Conservation (phyloP, 139 green algal species). For the Deuterostichococcus epilithicus region DNA sequence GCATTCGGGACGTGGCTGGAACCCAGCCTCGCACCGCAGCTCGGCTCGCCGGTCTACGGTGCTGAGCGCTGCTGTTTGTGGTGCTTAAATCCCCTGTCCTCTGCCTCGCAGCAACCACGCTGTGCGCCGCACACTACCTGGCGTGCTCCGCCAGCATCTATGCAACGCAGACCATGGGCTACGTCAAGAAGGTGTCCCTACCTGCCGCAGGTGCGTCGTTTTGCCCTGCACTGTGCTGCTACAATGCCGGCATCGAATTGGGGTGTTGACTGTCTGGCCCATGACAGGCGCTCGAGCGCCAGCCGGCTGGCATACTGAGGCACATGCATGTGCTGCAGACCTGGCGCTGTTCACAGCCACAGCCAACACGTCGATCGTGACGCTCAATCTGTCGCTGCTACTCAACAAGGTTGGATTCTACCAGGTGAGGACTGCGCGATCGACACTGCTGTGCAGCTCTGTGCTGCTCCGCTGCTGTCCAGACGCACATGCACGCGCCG, state of each 20-base stretch:
- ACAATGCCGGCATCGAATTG: background rate
- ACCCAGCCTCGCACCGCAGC: no score
- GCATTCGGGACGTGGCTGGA: no score
- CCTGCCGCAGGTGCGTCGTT: constrained; percentile 12
- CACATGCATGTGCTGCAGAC: constrained; percentile 24
- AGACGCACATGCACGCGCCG: background rate
- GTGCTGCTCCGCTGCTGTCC: background rate
- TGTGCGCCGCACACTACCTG: constrained; percentile 61
- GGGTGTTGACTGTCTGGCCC: background rate
- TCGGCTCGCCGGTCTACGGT: no score
- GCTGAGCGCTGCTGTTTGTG: no score
- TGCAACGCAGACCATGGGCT: constrained; percentile 18
- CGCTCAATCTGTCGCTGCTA: constrained; percentile 65
- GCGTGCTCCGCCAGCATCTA: constrained; percentile 41
- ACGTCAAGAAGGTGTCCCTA: constrained; percentile 32
- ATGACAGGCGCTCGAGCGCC: background rate
- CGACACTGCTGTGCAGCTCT: no score
- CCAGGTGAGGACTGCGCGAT: no score
- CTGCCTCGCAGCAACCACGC: constrained; percentile 37
- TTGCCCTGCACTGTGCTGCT: background rate
- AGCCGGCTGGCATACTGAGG: background rate
- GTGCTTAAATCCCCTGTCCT: background rate
- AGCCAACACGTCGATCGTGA: constrained; percentile 61
- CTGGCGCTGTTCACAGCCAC: constrained; percentile 50
- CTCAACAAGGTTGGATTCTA: constrained; percentile 65